Base-by-base conservation (phyloP, 768 basidiomycete genomes). In the Pilatotrama ljubarskyi region DNA sequence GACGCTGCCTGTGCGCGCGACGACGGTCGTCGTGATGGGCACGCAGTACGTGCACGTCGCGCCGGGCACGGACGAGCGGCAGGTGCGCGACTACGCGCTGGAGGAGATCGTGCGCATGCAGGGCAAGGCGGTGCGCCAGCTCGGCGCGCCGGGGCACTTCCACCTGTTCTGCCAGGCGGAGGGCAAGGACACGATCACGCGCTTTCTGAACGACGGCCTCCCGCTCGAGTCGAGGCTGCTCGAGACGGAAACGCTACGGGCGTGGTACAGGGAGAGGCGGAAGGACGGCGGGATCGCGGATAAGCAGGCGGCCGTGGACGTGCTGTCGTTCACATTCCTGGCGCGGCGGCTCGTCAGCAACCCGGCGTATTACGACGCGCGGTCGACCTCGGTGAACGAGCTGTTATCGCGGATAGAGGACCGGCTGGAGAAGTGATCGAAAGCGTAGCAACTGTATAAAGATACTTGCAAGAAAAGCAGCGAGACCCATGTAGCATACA, bases 61-160 rank as follows among this genome's bases (percentile, higher is more conserved):
- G 40, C 73, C 70, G 37, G 78, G 76, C 54, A 79, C 75, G 14
- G 69, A 77, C 9, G 85, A 87, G 60, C 84, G 90, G 22, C 87
- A 89, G 66, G 70, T 96, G 50, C 80, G 81, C 43, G 93, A 95
- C 70, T 98, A 98, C 72, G 77, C 77, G 0, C 75, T 96, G 37
- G 79, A 84, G 18, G 95, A 98, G 66, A 74, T 99, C 36, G 85
- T 91, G 51, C 86, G 85, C 58, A 98, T 99, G 95, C 95, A 98
- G 73, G 85, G 91, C 55, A 83, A 85, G 32, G 95, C 95, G 3
- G 82, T 93, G 13, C 82, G 81, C 55, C 77, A 75, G 38, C 74
- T 74, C 51, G 69, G 69, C 24, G 66, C 78, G 1, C 79, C 77
- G 10, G 90, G 92, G 0, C 80, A 81, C 57, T 95, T 96, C 75